Conservation (phyloP, 2,329 filamentous ascomycete species). For the Cytospora leucostoma region DNA sequence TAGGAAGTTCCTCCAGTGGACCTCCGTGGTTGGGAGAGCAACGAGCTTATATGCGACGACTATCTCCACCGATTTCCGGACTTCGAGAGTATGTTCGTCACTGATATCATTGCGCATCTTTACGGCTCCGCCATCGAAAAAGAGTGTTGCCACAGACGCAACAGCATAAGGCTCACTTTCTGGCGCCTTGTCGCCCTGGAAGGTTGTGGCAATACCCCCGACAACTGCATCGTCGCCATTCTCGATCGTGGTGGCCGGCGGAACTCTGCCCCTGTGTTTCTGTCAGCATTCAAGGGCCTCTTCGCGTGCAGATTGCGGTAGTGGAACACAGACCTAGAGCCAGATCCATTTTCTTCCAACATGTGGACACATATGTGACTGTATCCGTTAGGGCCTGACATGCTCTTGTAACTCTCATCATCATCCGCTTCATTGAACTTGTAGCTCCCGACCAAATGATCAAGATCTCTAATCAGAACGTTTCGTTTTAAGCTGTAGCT, state of each 20-base stretch:
- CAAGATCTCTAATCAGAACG: slow-evolving; percentile 5
- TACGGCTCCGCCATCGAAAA: background rate
- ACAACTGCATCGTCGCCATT: background rate
- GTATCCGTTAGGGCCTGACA: background rate
- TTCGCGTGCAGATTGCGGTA: background rate
- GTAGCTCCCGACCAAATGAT: background rate
- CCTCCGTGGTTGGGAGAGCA: background rate
- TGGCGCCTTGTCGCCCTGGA: background rate
- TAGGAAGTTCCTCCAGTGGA: slow-evolving; percentile 11
- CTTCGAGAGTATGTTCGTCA: background rate
- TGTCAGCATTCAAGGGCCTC: background rate
- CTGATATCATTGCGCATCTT: background rate
- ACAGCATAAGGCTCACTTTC: background rate
- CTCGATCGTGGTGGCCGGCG: too few relatives aligned
- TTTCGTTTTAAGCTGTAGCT: background rate
- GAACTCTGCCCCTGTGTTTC: background rate
- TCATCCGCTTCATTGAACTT: background rate
- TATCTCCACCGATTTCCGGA: background rate
- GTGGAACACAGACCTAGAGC: too few relatives aligned
- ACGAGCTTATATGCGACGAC: slow-evolving; percentile 15
- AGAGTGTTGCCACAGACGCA: background rate
- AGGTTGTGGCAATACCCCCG: background rate
- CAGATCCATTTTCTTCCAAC: too few relatives aligned
- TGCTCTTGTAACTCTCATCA: background rate
- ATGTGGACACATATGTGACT: background rate